Conservation (phyloP, 495 filamentous ascomycete genomes). For the Entonaema liquescens region DNA sequence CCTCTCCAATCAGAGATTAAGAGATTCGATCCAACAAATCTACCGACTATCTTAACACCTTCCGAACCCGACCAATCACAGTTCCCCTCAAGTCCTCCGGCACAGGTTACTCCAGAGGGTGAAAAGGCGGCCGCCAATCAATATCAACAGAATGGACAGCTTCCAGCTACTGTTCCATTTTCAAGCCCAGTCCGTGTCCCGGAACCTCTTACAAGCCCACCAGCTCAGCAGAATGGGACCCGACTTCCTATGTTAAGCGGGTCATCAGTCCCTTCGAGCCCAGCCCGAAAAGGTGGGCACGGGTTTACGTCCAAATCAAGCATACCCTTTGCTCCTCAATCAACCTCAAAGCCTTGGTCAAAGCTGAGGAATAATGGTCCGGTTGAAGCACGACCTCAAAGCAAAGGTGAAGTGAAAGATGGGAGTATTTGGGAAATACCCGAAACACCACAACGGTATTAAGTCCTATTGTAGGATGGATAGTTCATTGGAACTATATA, state of each 20-base stretch:
- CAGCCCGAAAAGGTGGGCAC: conserved; percentile 43
- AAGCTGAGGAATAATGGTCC: conserved; percentile 23
- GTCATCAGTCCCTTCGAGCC: conserved; percentile 36
- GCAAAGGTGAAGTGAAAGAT: conserved; percentile 25
- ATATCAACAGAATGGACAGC: conserved; percentile 52
- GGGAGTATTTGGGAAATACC: conserved; percentile 42
- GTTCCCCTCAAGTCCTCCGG: conserved; percentile 30
- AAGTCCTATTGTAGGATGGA: background rate
- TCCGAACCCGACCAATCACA: conserved; percentile 13
- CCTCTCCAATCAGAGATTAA: conserved; percentile 21
- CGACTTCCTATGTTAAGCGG: conserved; percentile 5
- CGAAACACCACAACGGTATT: conserved; percentile 38
- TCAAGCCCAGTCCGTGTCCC: conserved; percentile 49
- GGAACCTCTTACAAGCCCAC: conserved; percentile 43
- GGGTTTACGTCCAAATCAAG: conserved; percentile 47
- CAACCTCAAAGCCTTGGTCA: conserved; percentile 10
- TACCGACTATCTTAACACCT: conserved; percentile 33
- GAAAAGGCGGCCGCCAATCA: conserved; percentile 42
- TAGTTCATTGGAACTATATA: background rate
- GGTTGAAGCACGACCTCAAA: conserved; percentile 10
- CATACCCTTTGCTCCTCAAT: conserved; percentile 48
- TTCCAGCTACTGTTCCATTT: conserved; percentile 29
- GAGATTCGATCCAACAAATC: conserved; percentile 2
- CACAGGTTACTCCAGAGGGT: conserved; percentile 7
- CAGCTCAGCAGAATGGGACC: background rate